Evolutionary conservation across 2,329 filamentous ascomycete species (phyloP).

Genomic region (Penicillium brasilianum): DNA sequence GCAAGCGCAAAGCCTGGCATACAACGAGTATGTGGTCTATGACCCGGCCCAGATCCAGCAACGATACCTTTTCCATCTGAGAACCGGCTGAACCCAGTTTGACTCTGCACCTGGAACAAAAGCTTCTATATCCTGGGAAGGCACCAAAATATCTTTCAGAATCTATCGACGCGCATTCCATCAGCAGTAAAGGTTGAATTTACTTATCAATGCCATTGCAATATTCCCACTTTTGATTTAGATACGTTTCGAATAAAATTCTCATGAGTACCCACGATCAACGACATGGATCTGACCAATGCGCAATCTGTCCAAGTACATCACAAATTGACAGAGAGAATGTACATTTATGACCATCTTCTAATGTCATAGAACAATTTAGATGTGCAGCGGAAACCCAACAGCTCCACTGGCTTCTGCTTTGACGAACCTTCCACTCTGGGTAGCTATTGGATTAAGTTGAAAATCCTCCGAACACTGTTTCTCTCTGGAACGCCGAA

Average conservation of each 20-base stretch:
- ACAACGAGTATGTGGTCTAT: slow-evolving; percentile 50
- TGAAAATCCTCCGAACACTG: too few species aligned
- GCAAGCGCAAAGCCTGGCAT: not conserved
- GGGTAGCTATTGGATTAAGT: too few species aligned
- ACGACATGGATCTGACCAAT: not conserved
- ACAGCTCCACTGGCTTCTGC: too few species aligned
- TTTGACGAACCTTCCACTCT: too few species aligned
- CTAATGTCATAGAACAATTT: too few species aligned
- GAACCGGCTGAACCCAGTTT: slow-evolving; percentile 24
- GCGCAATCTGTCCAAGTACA: too few species aligned
- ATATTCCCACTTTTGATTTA: not conserved
- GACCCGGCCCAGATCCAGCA: slow-evolving; percentile 47
- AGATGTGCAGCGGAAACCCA: too few species aligned
- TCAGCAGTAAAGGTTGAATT: not conserved
- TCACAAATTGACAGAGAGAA: too few species aligned
- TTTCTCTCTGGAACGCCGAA: too few species aligned
- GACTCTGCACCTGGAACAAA: not conserved
- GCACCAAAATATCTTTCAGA: not conserved
- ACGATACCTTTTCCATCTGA: slow-evolving; percentile 44
- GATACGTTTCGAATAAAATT: not conserved
- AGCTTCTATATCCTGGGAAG: not conserved
- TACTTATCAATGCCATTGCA: not conserved
- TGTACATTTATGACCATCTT: too few species aligned
- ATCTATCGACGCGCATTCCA: not conserved
- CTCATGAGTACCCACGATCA: not conserved